Percentiles rank a stretch among this genome's conserved stretches.
phyloP scores from a whole-genome alignment of 257 asterid genomes.

The Scutellaria minor region DNA sequence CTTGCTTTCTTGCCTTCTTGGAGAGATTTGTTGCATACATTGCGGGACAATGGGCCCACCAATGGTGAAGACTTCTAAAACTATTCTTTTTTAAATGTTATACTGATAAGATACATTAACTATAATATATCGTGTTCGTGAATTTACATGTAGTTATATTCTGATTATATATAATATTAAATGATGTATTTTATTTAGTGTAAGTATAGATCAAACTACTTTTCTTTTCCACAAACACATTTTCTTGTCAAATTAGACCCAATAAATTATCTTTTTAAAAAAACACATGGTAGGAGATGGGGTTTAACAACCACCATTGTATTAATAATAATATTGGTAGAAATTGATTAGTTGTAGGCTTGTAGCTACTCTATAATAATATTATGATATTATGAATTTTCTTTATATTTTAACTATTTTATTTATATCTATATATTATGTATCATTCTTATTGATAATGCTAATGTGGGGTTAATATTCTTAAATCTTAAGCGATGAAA shows the following conservation, averaged over 20 bases:
- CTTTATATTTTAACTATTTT: neutral
- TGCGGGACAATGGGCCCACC: conserved; percentile 38
- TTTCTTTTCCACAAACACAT: too few relatives aligned
- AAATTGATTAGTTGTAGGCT: conserved; percentile 21
- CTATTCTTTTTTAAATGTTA: too few relatives aligned
- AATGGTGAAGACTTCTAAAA: neutral
- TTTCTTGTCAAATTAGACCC: too few relatives aligned
- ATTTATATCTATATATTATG: neutral
- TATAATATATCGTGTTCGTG: too few relatives aligned
- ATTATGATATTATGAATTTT: neutral
- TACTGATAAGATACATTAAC: too few relatives aligned
- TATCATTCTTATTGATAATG: neutral
- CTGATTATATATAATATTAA: too few relatives aligned
- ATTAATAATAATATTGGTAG: neutral
- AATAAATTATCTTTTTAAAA: neutral
- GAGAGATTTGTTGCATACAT: conserved; percentile 47
- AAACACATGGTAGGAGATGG: neutral
- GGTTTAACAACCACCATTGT: conserved; percentile 29
- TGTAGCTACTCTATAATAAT: conserved; percentile 16
- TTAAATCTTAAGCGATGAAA: too few relatives aligned
- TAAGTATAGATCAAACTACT: too few relatives aligned
- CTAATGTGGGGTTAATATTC: too few relatives aligned
- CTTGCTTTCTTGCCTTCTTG: conserved; percentile 30
- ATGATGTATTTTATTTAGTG: too few relatives aligned
- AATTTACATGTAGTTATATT: too few relatives aligned